phyloP scores from a whole-genome alignment of 176 grass and related monocot species.

The Oryza officinalis region DNA sequence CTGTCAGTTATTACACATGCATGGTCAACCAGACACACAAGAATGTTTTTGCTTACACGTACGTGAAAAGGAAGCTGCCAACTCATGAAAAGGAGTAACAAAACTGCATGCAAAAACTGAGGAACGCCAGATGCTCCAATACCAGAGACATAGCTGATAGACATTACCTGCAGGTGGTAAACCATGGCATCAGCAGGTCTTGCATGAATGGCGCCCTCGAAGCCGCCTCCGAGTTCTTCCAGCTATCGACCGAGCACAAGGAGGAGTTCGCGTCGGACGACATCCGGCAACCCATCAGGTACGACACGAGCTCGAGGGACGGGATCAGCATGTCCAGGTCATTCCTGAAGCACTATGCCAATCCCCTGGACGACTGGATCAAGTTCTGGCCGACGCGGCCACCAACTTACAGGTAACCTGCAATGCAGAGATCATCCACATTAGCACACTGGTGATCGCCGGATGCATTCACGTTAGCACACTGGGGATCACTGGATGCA shows the following conservation, averaged over 20 bases:
- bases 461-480: neutral
- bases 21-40: neutral
- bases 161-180: conserved; percentile 52
- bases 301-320: conserved; percentile 49
- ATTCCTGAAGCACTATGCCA: conserved; percentile 80
- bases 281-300: conserved; percentile 54
- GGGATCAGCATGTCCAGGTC: conserved; percentile 45
- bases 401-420: conserved; percentile 59
- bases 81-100: neutral
- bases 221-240: conserved; percentile 62
- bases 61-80: neutral
- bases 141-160: neutral
- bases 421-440: neutral
- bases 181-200: conserved; percentile 61
- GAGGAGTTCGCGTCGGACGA: conserved; percentile 53
- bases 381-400: conserved; percentile 60
- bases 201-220: conserved; percentile 55
- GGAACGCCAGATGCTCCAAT: neutral
- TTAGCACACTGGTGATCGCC: too few relatives aligned
- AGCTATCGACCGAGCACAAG: conserved; percentile 47
- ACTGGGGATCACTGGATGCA: neutral
- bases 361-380: conserved; percentile 64
- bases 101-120: neutral
- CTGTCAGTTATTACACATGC: neutral
- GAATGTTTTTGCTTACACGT: neutral